Evolutionary conservation across 306 rosid genomes (phyloP).

Genomic region (Mimosa pudica): DNA sequence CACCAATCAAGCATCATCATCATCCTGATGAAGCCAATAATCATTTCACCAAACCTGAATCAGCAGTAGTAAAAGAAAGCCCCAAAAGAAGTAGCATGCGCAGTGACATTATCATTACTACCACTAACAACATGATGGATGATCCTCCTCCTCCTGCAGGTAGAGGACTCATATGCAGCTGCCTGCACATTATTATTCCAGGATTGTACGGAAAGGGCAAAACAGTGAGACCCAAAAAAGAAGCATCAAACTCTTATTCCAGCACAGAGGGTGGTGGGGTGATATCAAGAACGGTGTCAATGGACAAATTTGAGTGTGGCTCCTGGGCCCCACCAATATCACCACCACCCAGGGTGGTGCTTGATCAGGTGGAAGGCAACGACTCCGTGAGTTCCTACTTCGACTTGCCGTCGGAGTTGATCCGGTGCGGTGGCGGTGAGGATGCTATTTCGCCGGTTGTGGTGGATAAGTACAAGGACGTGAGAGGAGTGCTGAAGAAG

Average conservation of each 20-base stretch:
- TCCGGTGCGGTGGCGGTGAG: conserved; percentile 34
- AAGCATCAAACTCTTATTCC: conserved; percentile 16
- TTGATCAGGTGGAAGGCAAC: conserved; percentile 40
- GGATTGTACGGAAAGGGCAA: conserved; percentile 59
- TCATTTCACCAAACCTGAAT: conserved; percentile 40
- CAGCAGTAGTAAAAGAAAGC: conserved; percentile 29
- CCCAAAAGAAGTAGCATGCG: conserved; percentile 30
- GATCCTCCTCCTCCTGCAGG: not conserved
- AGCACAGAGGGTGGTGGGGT: conserved; percentile 9
- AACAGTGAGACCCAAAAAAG: conserved; percentile 48
- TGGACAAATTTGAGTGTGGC: conserved; percentile 92
- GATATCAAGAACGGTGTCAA: conserved; percentile 69
- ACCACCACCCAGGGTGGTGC: conserved; percentile 34
- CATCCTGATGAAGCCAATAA: not conserved
- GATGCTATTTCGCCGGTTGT: conserved; percentile 59
- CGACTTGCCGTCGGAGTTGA: conserved; percentile 81
- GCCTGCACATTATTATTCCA: conserved; percentile 60
- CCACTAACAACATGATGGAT: conserved; percentile 27
- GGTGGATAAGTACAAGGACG: conserved; percentile 53
- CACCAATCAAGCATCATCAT: conserved; percentile 21
- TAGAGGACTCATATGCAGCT: conserved; percentile 64
- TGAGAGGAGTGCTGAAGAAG: conserved; percentile 65
- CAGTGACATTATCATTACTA: too few relatives aligned
- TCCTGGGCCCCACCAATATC: conserved; percentile 78
- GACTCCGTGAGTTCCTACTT: conserved; percentile 57